Conservation (phyloP, 164 flowering plant genomes). For the Pachysandra terminalis region DNA sequence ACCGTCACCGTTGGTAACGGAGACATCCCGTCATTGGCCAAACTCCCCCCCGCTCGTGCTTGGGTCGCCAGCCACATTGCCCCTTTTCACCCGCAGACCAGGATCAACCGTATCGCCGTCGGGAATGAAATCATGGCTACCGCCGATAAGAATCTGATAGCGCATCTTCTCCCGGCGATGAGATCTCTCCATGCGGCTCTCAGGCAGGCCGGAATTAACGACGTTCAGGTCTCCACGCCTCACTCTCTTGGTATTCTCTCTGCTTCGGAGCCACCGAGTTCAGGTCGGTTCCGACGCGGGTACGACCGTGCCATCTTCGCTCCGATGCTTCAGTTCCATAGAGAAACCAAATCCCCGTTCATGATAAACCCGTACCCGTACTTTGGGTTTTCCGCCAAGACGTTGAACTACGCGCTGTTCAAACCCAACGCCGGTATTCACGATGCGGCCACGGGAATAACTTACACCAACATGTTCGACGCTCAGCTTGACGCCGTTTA, state of each 20-base stretch:
- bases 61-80: slow-evolving; percentile 53
- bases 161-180: slow-evolving; percentile 70
- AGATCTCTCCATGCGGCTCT: slow-evolving; percentile 54
- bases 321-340: too few species aligned
- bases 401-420: slow-evolving; percentile 49
- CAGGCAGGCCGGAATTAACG: slow-evolving; percentile 28
- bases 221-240: slow-evolving; percentile 65
- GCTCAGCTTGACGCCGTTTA: slow-evolving; percentile 56
- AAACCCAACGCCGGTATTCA: slow-evolving; percentile 38
- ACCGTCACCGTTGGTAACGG: slow-evolving; percentile 62
- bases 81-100: slow-evolving; percentile 63
- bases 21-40: slow-evolving; percentile 43
- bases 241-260: slow-evolving; percentile 62
- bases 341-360: too few species aligned
- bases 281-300: too few species aligned
- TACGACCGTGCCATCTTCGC: too few species aligned
- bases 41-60: slow-evolving; percentile 29
- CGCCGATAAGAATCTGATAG: slow-evolving; percentile 30
- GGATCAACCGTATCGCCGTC: slow-evolving; percentile 44
- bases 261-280: slow-evolving; percentile 53
- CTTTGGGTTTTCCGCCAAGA: slow-evolving; percentile 34
- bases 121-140: slow-evolving; percentile 63
- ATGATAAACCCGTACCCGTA: too few species aligned
- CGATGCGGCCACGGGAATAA: slow-evolving; percentile 36
- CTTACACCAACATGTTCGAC: slow-evolving; percentile 71